Evolutionary conservation across 2,329 filamentous ascomycete genomes (phyloP).

Genomic region (Aspergillus sp.): DNA sequence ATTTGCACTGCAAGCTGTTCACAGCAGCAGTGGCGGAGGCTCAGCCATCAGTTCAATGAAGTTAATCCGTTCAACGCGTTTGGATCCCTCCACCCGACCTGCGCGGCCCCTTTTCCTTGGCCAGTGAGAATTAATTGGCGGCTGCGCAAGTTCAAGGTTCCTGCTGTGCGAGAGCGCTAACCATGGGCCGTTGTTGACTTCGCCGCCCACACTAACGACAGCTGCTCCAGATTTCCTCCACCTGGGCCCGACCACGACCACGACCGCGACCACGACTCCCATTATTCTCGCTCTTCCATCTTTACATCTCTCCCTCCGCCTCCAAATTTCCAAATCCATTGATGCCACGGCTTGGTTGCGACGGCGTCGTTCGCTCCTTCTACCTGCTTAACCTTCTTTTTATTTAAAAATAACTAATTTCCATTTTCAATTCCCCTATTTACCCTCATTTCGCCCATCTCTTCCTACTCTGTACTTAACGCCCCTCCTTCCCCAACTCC

Average conservation of each 20-base stretch:
- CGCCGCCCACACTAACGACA: conserved; percentile 2
- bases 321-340: background rate
- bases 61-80: background rate
- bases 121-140: background rate
- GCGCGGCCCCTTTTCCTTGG: background rate
- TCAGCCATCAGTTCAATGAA: conserved; percentile 10
- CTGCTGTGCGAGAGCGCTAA: background rate
- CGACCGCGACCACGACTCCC: background rate
- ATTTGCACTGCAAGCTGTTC: background rate
- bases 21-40: conserved; percentile 18
- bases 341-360: conserved; percentile 18
- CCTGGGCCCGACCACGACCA: background rate
- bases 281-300: background rate
- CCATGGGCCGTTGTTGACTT: conserved; percentile 17
- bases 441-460: conserved; percentile 6
- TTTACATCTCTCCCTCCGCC: background rate
- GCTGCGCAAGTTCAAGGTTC: conserved; percentile 1
- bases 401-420: conserved; percentile 12
- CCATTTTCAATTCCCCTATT: conserved; percentile 4
- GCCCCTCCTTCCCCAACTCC: conserved; percentile 12
- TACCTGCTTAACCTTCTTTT: conserved; percentile 29
- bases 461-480: background rate
- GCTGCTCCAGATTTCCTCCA: conserved; percentile 7
- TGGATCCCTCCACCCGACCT: background rate
- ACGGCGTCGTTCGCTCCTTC: conserved; percentile 24